phyloP scores from a whole-genome alignment of 1,284 basidiomycete genomes.

The Grifola frondosa region DNA sequence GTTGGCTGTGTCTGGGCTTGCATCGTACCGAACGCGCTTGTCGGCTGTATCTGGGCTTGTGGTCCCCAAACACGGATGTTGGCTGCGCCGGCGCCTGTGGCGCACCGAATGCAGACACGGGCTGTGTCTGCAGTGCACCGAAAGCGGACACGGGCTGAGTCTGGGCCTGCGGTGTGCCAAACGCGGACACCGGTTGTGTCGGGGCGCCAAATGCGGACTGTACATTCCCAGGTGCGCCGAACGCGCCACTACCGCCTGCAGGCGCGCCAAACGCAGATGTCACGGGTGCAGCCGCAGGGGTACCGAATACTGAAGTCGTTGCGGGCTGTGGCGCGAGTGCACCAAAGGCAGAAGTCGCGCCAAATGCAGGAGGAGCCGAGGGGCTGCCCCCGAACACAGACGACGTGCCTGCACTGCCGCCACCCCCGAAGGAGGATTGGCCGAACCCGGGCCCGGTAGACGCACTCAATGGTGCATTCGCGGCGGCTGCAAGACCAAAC shows the following conservation, averaged over 20 bases:
- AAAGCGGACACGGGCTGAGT: constrained; percentile 26
- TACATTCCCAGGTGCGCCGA: constrained; percentile 18
- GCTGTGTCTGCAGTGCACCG: constrained; percentile 30
- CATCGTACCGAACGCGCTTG: constrained; percentile 24
- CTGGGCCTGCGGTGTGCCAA: constrained; percentile 16
- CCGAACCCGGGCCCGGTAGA: constrained; percentile 28
- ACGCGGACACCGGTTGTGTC: constrained; percentile 31
- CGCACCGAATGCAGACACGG: constrained; percentile 30
- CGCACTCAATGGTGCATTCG: constrained; percentile 17
- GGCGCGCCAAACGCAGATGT: constrained; percentile 31
- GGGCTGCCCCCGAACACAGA: constrained; percentile 29
- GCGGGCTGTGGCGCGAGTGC: constrained; percentile 16
- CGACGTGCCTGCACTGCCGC: constrained; percentile 8
- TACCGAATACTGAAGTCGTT: constrained; percentile 34
- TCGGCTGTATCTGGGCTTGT: constrained; percentile 14
- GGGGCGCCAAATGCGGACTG: constrained; percentile 36
- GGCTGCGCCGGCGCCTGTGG: constrained; percentile 12
- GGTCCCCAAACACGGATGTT: constrained; percentile 29
- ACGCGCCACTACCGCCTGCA: constrained; percentile 24
- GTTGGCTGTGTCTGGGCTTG: constrained; percentile 13
- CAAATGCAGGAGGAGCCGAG: constrained; percentile 23
- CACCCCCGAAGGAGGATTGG: constrained; percentile 23
- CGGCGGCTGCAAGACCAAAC: constrained; percentile 30
- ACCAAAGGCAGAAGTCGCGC: constrained; percentile 31
- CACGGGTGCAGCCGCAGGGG: constrained; percentile 17